These are phyloP conservation scores for Naganishia onofrii DNA, from an alignment of 768 basidiomycete species.

Conservation along the genomic window DNA sequence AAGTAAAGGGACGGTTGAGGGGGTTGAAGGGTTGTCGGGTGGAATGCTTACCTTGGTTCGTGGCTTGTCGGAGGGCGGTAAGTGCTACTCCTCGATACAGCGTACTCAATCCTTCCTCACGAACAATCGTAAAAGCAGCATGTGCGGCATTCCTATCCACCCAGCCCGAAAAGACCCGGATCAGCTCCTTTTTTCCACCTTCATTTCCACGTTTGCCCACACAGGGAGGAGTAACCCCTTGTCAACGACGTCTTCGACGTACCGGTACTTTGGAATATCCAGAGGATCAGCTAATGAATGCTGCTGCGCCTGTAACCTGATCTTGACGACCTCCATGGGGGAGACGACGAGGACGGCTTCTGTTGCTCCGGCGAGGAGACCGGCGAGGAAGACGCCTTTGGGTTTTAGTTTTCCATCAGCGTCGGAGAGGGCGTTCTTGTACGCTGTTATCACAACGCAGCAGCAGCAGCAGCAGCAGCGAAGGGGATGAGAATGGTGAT, in stretches of 20 bases:
- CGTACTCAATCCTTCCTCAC: constrained; percentile 80
- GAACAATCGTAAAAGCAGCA: constrained; percentile 87
- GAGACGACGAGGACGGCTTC: constrained; percentile 93
- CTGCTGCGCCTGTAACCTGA: constrained; percentile 92
- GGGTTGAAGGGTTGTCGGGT: neutral
- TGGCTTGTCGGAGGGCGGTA: constrained; percentile 92
- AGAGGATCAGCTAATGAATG: constrained; percentile 95
- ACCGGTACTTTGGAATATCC: constrained; percentile 83
- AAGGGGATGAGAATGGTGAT: too few species aligned
- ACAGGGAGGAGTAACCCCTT: too few species aligned
- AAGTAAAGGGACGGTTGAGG: neutral
- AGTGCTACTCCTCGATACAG: constrained; percentile 90
- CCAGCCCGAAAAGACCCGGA: too few species aligned
- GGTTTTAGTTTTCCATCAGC: constrained; percentile 71
- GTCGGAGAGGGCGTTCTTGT: constrained; percentile 78
- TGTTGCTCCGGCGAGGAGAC: constrained; percentile 89
- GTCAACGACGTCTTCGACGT: neutral
- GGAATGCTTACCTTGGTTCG: constrained; percentile 74
- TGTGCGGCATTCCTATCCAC: constrained; percentile 73
- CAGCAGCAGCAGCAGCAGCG: too few species aligned
- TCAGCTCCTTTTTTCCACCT: too few species aligned
- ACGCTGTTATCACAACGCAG: constrained; percentile 56
- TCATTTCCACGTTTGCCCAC: too few species aligned
- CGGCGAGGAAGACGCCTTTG: constrained; percentile 84
- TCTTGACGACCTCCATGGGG: constrained; percentile 99